These are phyloP conservation scores for Lunularia cruciata DNA, from an alignment of 225 moss, liverwort and hornwort genomes.

Conservation along the genomic window DNA sequence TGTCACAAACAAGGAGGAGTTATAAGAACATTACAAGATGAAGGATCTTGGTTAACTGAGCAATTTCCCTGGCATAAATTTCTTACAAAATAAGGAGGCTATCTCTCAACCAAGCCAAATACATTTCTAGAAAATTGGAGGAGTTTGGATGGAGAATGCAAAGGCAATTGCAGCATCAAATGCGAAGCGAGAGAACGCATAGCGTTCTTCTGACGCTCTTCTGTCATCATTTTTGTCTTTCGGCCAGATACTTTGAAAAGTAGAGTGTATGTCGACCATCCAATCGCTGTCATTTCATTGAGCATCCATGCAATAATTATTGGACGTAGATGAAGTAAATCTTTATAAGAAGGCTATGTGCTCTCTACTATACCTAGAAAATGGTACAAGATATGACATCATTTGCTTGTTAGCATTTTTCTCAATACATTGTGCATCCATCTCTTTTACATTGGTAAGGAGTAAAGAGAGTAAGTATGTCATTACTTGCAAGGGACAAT, in stretches of 20 bases:
- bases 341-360: background rate
- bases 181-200: too few species aligned
- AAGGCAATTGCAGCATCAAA: background rate
- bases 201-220: too few species aligned
- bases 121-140: background rate
- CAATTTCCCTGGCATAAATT: background rate
- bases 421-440: background rate
- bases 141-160: background rate
- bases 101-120: background rate
- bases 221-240: too few species aligned
- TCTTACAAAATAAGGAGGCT: background rate
- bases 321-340: background rate
- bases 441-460: background rate
- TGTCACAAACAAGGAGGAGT: background rate
- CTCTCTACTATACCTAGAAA: background rate
- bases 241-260: too few species aligned
- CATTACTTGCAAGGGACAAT: too few species aligned
- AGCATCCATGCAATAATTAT: background rate
- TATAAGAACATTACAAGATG: background rate
- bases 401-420: constrained; percentile 1
- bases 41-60: background rate
- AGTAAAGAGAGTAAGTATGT: background rate
- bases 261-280: too few species aligned
- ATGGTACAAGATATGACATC: background rate
- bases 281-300: background rate